Conservation (phyloP, 2,329 filamentous ascomycete species). For the Trichoderma harzianum region DNA sequence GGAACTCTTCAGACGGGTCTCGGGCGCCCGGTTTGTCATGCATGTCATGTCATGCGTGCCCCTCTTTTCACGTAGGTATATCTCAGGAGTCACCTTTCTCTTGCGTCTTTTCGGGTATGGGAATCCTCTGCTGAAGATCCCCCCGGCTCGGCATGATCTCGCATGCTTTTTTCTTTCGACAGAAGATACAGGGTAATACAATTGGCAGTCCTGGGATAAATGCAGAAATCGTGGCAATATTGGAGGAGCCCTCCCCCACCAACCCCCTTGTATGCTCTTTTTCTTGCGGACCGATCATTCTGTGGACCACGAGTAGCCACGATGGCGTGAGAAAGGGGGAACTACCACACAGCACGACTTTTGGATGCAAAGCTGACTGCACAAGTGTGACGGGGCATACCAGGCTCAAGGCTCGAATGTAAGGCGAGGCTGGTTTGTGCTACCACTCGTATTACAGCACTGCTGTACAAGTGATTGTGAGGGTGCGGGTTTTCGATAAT, state of each 20-base stretch:
- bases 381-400: neutral
- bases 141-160: neutral
- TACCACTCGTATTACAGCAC: neutral
- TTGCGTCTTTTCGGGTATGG: neutral
- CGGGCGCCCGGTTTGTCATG: conserved; percentile 2
- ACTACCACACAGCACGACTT: neutral
- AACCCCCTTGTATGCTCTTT: neutral
- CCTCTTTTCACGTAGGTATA: neutral
- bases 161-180: neutral
- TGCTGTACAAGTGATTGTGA: neutral
- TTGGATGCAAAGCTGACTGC: neutral
- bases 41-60: neutral
- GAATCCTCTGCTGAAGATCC: neutral
- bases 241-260: neutral
- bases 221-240: neutral
- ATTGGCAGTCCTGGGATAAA: too few species aligned
- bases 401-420: neutral
- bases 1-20: neutral
- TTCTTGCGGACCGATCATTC: neutral
- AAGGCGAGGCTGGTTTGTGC: neutral
- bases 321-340: neutral
- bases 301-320: neutral
- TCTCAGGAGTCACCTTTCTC: neutral
- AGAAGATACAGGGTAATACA: neutral
- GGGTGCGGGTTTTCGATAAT: neutral